A percentile compares a stretch with the other conserved stretches of the same genome.
Evolutionary conservation across 257 asterid species (phyloP).

Genomic region (Solanum ossicruentum): DNA sequence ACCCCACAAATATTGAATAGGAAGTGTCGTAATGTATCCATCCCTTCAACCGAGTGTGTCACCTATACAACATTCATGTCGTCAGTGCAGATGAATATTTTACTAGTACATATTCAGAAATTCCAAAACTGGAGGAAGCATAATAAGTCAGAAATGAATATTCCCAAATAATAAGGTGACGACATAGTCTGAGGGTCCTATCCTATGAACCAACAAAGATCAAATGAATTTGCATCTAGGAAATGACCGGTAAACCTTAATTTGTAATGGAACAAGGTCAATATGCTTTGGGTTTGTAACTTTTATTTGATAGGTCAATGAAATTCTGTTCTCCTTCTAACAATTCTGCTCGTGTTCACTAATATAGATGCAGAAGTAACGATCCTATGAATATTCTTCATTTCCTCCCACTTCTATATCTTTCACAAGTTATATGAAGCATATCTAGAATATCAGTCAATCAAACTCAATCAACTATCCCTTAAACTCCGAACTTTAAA

Average conservation of each 20-base stretch:
- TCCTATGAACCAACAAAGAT: background rate
- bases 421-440: background rate
- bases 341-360: background rate
- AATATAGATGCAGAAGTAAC: background rate
- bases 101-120: background rate
- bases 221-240: background rate
- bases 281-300: background rate
- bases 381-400: background rate
- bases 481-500: background rate
- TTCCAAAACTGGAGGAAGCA: background rate
- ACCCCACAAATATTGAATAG: constrained; percentile 76
- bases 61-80: constrained; percentile 36
- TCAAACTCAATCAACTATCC: background rate
- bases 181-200: background rate
- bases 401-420: background rate
- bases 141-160: background rate
- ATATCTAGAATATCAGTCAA: background rate
- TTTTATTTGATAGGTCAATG: background rate
- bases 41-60: constrained; percentile 87
- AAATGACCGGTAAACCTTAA: background rate
- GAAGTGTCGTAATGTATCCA: constrained; percentile 68
- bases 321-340: background rate
- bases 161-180: background rate
- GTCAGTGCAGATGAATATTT: background rate
- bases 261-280: background rate